Base-by-base conservation (phyloP, 495 filamentous ascomycete species). In the Endocarpon pusillum region DNA sequence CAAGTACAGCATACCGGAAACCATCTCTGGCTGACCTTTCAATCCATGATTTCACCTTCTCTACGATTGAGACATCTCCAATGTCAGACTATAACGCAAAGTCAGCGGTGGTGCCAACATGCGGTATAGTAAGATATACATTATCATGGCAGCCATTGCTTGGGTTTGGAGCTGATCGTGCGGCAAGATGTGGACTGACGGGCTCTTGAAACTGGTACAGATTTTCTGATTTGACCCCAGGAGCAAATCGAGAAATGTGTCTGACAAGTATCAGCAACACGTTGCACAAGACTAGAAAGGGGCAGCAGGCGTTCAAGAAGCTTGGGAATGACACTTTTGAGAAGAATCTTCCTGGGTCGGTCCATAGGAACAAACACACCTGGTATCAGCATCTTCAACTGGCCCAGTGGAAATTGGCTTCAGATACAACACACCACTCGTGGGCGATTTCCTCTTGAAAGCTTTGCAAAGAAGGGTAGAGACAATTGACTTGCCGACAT, bases 371-470 rank as follows among this genome's bases (percentile, higher is more conserved):
- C 14, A 40, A 41, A 40, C 47, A 48, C 59, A 80, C 74, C 51
- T 48, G 41, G 76, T 68, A 51, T 85, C 80, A 3, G 77, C 73
- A 22, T 81, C 75, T 32, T 65, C 57, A 31, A 58, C 40, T 12
- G 75, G 60, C 1, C 80, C 80, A 0, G 78, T 84, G 1, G 78
- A 83, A 4, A 86, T 67, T 1, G 80, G 80, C 42, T 86, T 86
- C 8, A 86, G 44, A 48, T 78, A 85, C 12, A 59, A 62, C 0
- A 71, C 61, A n/a, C 11, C 60, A 52, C 35, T 68, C 61, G 21
- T 57, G 48, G n/a, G n/a, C n/a, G n/a, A n/a, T n/a, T 54, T 54
- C 36, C 52, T 50, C 21, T 49, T 57, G 8, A 75, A 51, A 1
- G 75, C 65, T 43, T 66, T 73, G 48, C 71, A 75, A 11, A 86